Evolutionary conservation across 2,329 filamentous ascomycete species (phyloP).

Genomic region (Fonsecaea multimorphosa): DNA sequence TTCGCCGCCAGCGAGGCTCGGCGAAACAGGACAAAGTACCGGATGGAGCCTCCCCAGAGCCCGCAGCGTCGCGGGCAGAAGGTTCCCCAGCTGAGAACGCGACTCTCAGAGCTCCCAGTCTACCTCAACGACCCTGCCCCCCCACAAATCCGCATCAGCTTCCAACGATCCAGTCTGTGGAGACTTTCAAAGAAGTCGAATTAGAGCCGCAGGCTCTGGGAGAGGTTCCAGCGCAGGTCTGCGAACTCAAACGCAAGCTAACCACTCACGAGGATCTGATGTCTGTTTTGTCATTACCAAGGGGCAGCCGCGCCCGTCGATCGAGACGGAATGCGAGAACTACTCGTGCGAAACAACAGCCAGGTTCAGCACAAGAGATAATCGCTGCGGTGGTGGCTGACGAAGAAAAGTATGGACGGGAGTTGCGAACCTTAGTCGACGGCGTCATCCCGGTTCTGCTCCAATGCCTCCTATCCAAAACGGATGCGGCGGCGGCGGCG

Average conservation of each 20-base stretch:
- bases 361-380: slow-evolving; percentile 72
- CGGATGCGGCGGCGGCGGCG: slow-evolving; percentile 66
- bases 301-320: slow-evolving; percentile 69
- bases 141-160: slow-evolving; percentile 60
- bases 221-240: slow-evolving; percentile 51
- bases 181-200: slow-evolving; percentile 51
- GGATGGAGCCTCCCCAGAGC: neutral
- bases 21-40: slow-evolving; percentile 21
- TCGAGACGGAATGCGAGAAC: slow-evolving; percentile 80
- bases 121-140: slow-evolving; percentile 53
- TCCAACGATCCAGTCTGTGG: slow-evolving; percentile 65
- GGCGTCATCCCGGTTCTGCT: slow-evolving; percentile 93
- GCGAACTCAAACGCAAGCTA: slow-evolving; percentile 71
- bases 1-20: slow-evolving; percentile 23
- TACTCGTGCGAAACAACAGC: slow-evolving; percentile 60
- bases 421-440: slow-evolving; percentile 90
- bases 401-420: slow-evolving; percentile 84
- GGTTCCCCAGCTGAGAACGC: neutral
- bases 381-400: slow-evolving; percentile 81
- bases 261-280: slow-evolving; percentile 94
- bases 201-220: slow-evolving; percentile 38
- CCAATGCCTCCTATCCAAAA: slow-evolving; percentile 78
- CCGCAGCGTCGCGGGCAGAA: neutral
- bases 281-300: slow-evolving; percentile 78
- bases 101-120: slow-evolving; percentile 8